A percentile compares a stretch with the other conserved stretches of the same genome.
These are phyloP conservation scores for Streptanthus diversifolius DNA, from an alignment of 345 rosid genomes.

Conservation along the genomic window DNA sequence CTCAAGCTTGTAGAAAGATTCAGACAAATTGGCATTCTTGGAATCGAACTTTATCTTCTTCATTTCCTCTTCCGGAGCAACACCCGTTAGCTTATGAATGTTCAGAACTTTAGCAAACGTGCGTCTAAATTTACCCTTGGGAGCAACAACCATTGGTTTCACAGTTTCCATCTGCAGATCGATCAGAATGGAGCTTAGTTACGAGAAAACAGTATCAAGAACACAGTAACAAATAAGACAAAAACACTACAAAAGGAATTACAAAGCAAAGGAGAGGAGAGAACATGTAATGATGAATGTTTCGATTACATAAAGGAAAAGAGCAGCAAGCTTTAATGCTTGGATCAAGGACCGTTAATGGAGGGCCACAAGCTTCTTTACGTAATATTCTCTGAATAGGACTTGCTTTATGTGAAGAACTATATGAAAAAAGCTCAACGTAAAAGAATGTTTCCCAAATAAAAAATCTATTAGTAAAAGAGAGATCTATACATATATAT, in stretches of 20 bases:
- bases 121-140: constrained; percentile 64
- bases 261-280: constrained; percentile 1
- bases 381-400: constrained; percentile 22
- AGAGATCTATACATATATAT: background rate
- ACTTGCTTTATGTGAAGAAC: constrained; percentile 28
- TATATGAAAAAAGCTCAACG: constrained; percentile 2
- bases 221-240: constrained; percentile 23
- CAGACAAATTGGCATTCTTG: constrained; percentile 31
- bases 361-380: constrained; percentile 27
- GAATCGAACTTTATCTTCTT: constrained; percentile 41
- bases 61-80: constrained; percentile 49
- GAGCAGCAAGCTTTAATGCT: constrained; percentile 48
- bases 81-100: constrained; percentile 50
- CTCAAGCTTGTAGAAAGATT: constrained; percentile 46
- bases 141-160: constrained; percentile 50
- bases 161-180: constrained; percentile 70
- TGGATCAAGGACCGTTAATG: constrained; percentile 49
- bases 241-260: constrained; percentile 18
- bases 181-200: constrained; percentile 6
- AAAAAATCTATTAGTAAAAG: constrained; percentile 5
- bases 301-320: constrained; percentile 23
- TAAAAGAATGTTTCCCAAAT: constrained; percentile 12
- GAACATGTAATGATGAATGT: constrained; percentile 21
- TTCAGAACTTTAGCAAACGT: constrained; percentile 72
- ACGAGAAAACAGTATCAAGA: constrained; percentile 14